Conservation (phyloP, 1,284 basidiomycete species). For the Taiwanofungus camphoratus region DNA sequence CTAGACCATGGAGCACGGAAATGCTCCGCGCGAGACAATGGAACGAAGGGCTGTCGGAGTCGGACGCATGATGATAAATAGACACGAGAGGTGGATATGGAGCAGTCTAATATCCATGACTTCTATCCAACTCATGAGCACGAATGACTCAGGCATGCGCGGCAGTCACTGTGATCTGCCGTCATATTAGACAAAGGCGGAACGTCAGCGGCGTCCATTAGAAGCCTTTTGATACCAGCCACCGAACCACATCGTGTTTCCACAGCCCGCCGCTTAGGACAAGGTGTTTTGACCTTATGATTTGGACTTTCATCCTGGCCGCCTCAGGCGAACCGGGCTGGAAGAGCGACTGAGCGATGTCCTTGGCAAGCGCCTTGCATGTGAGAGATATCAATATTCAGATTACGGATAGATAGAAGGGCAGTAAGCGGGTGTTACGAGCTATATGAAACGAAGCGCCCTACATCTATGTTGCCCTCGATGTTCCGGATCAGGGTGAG, state of each 20-base stretch:
- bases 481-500: constrained; percentile 44
- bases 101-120: too few relatives aligned
- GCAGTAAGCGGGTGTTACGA: constrained; percentile 9
- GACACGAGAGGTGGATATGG: too few relatives aligned
- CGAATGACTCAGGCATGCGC: too few relatives aligned
- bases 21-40: too few relatives aligned
- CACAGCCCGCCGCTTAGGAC: constrained; percentile 52
- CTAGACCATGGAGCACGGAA: too few relatives aligned
- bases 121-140: too few relatives aligned
- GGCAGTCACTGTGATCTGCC: too few relatives aligned
- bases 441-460: constrained; percentile 15
- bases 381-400: neutral
- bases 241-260: constrained; percentile 51
- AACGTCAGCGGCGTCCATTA: constrained; percentile 21
- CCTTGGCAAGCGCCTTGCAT: constrained; percentile 34
- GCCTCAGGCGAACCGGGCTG: constrained; percentile 39
- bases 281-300: constrained; percentile 44
- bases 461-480: constrained; percentile 38
- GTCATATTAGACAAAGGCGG: neutral
- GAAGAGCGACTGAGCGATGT: constrained; percentile 45
- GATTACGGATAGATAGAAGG: constrained; percentile 1
- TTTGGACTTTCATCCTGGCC: constrained; percentile 39
- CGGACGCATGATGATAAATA: too few relatives aligned
- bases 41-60: too few relatives aligned
- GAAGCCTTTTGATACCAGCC: constrained; percentile 57